Percentiles rank a stretch among this genome's conserved stretches.
These are phyloP conservation scores for Teratosphaeria epicoccoides DNA, from an alignment of 2,329 filamentous ascomycete genomes.

Conservation along the genomic window DNA sequence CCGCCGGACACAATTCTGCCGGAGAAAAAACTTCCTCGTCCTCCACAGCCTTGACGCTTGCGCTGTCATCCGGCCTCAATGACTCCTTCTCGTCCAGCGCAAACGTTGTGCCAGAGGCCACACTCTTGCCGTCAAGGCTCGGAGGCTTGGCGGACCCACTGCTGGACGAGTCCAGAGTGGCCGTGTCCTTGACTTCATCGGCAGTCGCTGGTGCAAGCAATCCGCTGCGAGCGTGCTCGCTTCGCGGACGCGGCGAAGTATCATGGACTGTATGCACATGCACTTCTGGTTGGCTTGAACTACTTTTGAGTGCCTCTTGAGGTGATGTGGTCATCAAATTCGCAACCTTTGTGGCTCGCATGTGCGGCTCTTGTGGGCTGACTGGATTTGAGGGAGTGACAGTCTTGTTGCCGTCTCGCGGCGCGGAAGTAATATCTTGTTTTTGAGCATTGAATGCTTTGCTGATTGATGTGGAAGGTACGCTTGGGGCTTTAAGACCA, in stretches of 20 bases:
- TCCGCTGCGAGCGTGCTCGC: conserved; percentile 11
- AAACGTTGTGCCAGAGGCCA: conserved; percentile 87
- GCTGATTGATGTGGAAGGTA: conserved; percentile 5
- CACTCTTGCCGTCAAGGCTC: conserved; percentile 87
- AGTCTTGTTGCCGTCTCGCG: conserved; percentile 11
- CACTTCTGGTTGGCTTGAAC: conserved; percentile 12
- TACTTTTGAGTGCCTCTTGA: conserved; percentile 8
- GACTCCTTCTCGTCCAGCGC: conserved; percentile 97
- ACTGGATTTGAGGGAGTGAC: conserved; percentile 8
- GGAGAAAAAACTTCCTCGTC: conserved; percentile 80
- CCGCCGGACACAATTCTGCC: conserved; percentile 62
- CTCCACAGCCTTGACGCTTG: conserved; percentile 80
- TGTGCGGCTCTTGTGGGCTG: not conserved
- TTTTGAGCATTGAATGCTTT: conserved; percentile 8
- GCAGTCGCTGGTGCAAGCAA: conserved; percentile 14
- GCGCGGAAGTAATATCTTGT: conserved; percentile 12
- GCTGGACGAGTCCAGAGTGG: conserved; percentile 41
- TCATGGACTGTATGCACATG: conserved; percentile 17
- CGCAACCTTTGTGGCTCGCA: conserved; percentile 14
- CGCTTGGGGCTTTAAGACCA: conserved; percentile 20
- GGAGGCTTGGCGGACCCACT: conserved; percentile 67
- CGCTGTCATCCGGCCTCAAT: conserved; percentile 85
- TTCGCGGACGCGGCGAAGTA: conserved; percentile 5
- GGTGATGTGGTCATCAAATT: conserved; percentile 9
- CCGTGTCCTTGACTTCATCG: conserved; percentile 29